Evolutionary conservation across 148 eudicot species (phyloP), one percentile per base, ranked within the genome.

Genomic region (Chenopodium formosanum): DNA sequence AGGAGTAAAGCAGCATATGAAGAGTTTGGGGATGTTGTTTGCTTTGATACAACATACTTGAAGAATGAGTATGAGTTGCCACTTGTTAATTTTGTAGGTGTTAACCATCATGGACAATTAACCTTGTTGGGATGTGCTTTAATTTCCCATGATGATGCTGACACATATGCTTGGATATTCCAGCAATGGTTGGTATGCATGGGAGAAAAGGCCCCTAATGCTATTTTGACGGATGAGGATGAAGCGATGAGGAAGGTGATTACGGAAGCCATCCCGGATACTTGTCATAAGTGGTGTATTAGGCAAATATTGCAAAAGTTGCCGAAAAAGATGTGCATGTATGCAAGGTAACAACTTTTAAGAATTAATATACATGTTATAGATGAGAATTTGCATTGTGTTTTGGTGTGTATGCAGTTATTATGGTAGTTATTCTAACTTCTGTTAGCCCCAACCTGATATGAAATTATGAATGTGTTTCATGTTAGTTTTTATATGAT

Each of bases 21-120:
- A 25, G 70, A 67, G 34, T 67, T 67, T 29, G 70, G 70, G 37
- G 70, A 67, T 67, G 37, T 64, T 67, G 70, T 67, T 67, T 67
- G 70, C 37, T 67, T 67, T 67, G 70, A 67, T 67, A 29, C 70
- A 67, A 67, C 70, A 1, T 67, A 67, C 37, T 67, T 67, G 9
- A 27, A 19, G 4, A 27, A 67, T 2, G 70, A 67, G 40, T 67
- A 67, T 67, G 40, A 67, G 19, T 12, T 67, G 34, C 37, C 70
- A 2, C 34, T 67, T 67, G 40, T 29, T 67, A 67, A 67, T 12
- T 67, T 67, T 29, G 70, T 67, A 9, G 70, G 70, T 67, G 70
- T 67, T 3, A 67, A 67, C 70, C 70, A 67, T 67, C 70, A 67
- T 29, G 70, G 70, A 13, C 70, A 67, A 17, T 25, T 14, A 9